Evolutionary conservation across 176 grass and related monocot species (phyloP), one percentile per base, ranked within the genome.

Genomic region (Juncus inflexus): DNA sequence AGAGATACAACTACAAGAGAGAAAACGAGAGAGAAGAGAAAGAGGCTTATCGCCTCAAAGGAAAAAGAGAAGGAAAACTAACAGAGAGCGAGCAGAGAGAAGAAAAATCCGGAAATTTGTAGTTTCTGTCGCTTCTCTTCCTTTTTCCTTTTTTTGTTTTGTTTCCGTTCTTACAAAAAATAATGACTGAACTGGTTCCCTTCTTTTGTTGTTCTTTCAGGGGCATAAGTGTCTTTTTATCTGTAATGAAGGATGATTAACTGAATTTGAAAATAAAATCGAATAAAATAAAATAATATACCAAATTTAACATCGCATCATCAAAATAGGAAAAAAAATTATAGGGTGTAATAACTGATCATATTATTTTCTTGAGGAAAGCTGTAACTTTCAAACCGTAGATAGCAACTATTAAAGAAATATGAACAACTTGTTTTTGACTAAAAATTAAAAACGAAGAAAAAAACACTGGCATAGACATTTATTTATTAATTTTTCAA

Each of bases 21-120:
- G 65, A 52, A 15, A 39, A 6, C 16, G 65, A 49, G 4, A 69
- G 65, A 69, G 65, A 69, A 70, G 66, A 56, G 50, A 70, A 47
- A 70, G 51, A 35, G 40, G 19, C 15, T 57, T 70, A 42, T 58
- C 49, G 52, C 15, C 54, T 42, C 10, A 68, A 28, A 68, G 65
- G 54, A 68, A 10, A 67, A 53, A 49, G 11, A 52, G 50, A 28
- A 68, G 65, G 54, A 68, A 10, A 67, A 53, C 50, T 15, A 52
- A 7, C n/a, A 36, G 4, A 56, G 10, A 70, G 49, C 35, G 28
- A 14, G 40, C 51, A 58, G 39, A 28, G 0, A 50, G 50, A 7
- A 36, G 9, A 66, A 40, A 56, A 12, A 5, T 47, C 43, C 0
- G 43, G 43, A 47, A 6, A 6, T 47, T 47, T 47, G 4, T 47